phyloP scores from a whole-genome alignment of 2,329 filamentous ascomycete species.

The Apiospora aurea region DNA sequence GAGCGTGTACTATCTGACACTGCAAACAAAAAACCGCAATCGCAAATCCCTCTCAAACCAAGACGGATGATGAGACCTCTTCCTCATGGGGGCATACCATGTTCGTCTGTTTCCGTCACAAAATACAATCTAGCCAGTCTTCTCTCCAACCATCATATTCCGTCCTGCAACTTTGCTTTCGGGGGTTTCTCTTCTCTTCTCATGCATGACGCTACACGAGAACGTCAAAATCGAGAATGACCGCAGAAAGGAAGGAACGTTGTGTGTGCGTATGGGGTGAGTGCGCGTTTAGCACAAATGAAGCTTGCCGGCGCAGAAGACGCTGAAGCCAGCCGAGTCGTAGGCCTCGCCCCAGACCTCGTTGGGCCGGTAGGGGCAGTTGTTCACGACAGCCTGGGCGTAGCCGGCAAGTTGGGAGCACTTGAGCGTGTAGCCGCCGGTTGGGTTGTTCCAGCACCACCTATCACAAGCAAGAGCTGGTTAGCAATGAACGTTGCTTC shows the following conservation, averaged over 20 bases:
- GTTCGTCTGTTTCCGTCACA: not conserved
- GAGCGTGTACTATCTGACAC: constrained; percentile 10
- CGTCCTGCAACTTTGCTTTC: not conserved
- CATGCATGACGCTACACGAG: not conserved
- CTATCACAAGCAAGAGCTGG: not conserved
- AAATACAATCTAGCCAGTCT: not conserved
- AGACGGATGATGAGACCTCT: not conserved
- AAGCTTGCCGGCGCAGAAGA: not conserved
- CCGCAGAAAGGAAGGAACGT: not conserved
- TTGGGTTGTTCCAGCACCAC: not conserved
- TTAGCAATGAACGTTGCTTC: not conserved
- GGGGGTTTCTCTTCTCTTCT: not conserved
- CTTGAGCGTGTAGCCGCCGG: not conserved
- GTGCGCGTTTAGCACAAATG: not conserved
- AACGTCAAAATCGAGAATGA: not conserved
- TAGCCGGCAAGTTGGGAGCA: not conserved
- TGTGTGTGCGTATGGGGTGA: not conserved
- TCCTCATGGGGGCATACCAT: not conserved
- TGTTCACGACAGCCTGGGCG: not conserved
- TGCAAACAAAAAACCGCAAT: not conserved
- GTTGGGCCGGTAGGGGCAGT: not conserved
- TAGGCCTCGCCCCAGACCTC: not conserved
- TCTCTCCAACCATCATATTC: not conserved
- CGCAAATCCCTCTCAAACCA: not conserved
- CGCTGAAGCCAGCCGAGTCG: not conserved